Evolutionary conservation across 2,329 filamentous ascomycete species (phyloP).

Genomic region (Periconia sp.): DNA sequence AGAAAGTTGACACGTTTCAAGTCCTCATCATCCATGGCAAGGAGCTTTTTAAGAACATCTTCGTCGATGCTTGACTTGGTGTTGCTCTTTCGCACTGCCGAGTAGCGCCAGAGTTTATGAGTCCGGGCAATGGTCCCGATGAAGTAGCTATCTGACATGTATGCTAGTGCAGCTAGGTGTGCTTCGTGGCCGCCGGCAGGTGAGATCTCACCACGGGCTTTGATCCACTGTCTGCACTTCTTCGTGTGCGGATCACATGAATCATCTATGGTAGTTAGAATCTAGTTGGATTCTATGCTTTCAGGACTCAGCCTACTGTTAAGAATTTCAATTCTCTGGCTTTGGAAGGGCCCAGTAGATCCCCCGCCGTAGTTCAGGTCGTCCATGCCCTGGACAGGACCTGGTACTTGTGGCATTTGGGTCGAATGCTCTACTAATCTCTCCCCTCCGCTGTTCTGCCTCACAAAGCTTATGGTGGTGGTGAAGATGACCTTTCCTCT

Average conservation of each 20-base stretch:
- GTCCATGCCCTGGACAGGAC: conserved; percentile 50
- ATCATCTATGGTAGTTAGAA: conserved; percentile 43
- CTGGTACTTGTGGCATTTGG: conserved; percentile 54
- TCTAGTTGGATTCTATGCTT: conserved; percentile 10
- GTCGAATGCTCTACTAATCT: conserved; percentile 69
- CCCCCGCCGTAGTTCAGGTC: conserved; percentile 37
- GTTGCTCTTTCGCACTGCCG: conserved; percentile 50
- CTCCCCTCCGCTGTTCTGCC: conserved; percentile 65
- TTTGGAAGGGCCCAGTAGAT: conserved; percentile 61
- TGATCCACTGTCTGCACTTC: conserved; percentile 72
- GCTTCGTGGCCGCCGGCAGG: conserved; percentile 75
- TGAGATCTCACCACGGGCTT: conserved; percentile 75
- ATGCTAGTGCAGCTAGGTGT: conserved; percentile 86
- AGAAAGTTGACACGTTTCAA: conserved; percentile 51
- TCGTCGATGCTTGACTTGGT: conserved; percentile 49
- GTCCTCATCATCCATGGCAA: conserved; percentile 52
- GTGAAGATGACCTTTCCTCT: conserved; percentile 91
- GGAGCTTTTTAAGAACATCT: conserved; percentile 51
- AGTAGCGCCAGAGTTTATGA: conserved; percentile 80
- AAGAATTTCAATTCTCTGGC: conserved; percentile 61
- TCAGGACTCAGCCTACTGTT: conserved; percentile 53
- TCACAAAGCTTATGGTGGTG: conserved; percentile 87
- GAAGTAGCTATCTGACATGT: conserved; percentile 92
- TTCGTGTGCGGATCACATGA: conserved; percentile 66
- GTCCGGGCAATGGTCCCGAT: conserved; percentile 85